Conservation (phyloP, 228 moss, liverwort and hornwort genomes). For the Sphagnum fallax region DNA sequence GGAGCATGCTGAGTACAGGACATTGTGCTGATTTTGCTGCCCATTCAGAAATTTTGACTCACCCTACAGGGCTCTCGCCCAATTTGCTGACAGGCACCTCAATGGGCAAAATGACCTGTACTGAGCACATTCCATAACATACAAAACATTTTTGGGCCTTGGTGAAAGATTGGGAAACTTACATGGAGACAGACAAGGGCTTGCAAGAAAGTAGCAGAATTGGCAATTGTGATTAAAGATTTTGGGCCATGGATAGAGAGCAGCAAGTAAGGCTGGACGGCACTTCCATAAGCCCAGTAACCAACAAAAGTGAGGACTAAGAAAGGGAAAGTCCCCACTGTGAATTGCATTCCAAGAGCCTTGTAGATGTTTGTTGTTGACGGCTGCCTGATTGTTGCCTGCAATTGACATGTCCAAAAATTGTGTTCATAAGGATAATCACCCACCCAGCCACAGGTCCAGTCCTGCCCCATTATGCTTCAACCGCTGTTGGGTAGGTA, state of each 20-base stretch:
- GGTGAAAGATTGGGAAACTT: conserved; percentile 2
- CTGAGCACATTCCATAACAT: too few species aligned
- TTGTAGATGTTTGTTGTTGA: conserved; percentile 28
- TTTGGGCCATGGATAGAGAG: conserved; percentile 30
- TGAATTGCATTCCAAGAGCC: conserved; percentile 35
- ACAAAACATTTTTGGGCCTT: too few species aligned
- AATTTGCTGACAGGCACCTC: too few species aligned
- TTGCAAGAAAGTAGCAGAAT: conserved; percentile 37
- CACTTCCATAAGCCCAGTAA: conserved; percentile 46
- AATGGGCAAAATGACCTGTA: too few species aligned
- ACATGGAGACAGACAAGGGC: conserved; percentile 23
- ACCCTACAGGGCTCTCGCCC: too few species aligned
- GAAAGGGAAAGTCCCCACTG: conserved; percentile 26
- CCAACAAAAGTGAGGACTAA: conserved; percentile 30
- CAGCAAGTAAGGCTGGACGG: conserved; percentile 11
- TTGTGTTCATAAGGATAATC: too few species aligned
- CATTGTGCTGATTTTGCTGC: too few species aligned
- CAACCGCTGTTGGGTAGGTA: too few species aligned
- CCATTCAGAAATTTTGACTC: too few species aligned
- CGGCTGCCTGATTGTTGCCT: conserved; percentile 39
- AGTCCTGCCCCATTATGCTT: too few species aligned
- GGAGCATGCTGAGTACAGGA: too few species aligned
- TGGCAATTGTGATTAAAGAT: conserved; percentile 18
- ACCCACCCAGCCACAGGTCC: too few species aligned
- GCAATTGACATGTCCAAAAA: neutral